Percentiles rank a stretch among this genome's conserved stretches.
These are phyloP conservation scores for Citrus hindsii DNA, from an alignment of 345 rosid species.

Conservation along the genomic window DNA sequence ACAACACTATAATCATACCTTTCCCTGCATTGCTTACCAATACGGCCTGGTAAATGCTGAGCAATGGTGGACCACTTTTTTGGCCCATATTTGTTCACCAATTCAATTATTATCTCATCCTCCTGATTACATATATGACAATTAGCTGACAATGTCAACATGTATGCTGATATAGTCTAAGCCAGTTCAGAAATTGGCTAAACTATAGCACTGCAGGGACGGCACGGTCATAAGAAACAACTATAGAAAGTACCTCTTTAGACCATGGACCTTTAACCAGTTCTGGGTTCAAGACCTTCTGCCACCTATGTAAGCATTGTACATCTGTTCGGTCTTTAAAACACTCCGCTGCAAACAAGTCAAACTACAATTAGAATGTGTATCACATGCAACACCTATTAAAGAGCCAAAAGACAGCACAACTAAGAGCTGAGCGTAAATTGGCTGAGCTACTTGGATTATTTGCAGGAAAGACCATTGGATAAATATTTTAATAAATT, in stretches of 20 bases:
- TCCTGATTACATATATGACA: slow-evolving; percentile 49
- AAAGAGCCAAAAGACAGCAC: background rate
- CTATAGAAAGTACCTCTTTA: slow-evolving; percentile 65
- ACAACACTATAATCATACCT: slow-evolving; percentile 44
- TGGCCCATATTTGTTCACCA: slow-evolving; percentile 83
- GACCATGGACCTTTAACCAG: slow-evolving; percentile 99
- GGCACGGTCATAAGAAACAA: slow-evolving; percentile 10
- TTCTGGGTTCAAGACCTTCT: slow-evolving; percentile 98
- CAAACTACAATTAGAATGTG: slow-evolving; percentile 27
- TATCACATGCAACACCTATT: background rate
- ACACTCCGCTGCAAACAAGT: slow-evolving; percentile 74
- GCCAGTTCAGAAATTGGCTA: slow-evolving; percentile 4
- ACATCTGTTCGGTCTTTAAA: slow-evolving; percentile 99
- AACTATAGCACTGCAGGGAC: background rate
- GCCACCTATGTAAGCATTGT: slow-evolving; percentile 99
- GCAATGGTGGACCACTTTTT: slow-evolving; percentile 99
- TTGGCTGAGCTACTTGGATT: background rate
- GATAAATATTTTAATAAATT: background rate
- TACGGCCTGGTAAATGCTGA: slow-evolving; percentile 92
- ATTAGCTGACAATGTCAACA: slow-evolving; percentile 7
- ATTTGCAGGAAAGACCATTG: background rate
- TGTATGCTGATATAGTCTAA: background rate
- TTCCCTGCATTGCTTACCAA: slow-evolving; percentile 97
- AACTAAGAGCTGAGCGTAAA: background rate
- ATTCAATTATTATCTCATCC: slow-evolving; percentile 76